A percentile compares a stretch with the other conserved stretches of the same genome.
Evolutionary conservation across 805 yeast species (phyloP).

Genomic region (Candida michaelii): DNA sequence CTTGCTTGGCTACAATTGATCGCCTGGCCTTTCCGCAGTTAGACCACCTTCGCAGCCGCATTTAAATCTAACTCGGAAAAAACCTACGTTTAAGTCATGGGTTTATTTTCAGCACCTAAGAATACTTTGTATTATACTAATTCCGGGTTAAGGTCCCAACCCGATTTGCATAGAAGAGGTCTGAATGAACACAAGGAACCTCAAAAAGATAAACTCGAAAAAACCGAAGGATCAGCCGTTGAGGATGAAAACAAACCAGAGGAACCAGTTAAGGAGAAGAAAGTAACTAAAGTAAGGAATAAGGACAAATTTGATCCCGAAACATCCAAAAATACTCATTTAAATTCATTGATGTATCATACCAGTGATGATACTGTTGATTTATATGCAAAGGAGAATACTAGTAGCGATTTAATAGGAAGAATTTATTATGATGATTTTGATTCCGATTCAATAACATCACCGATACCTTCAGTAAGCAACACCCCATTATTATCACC

Average conservation of each 20-base stretch:
- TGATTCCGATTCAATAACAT: constrained; percentile 29
- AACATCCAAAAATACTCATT: constrained; percentile 37
- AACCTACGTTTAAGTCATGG: constrained; percentile 8
- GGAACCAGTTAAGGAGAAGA: constrained; percentile 11
- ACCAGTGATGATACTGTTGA: constrained; percentile 39
- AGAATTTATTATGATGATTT: constrained; percentile 44
- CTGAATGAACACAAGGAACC: constrained; percentile 3
- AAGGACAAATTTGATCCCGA: constrained; percentile 20
- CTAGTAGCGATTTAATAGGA: constrained; percentile 40
- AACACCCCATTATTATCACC: constrained; percentile 19
- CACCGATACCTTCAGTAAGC: constrained; percentile 20
- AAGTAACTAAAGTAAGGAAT: constrained; percentile 12
- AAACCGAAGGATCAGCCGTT: constrained; percentile 6
- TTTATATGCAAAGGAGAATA: constrained; percentile 36
- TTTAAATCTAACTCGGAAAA: neutral
- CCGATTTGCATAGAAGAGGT: constrained; percentile 11
- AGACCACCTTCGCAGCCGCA: constrained; percentile 4
- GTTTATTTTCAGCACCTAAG: constrained; percentile 16
- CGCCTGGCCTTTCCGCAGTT: neutral
- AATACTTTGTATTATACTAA: constrained; percentile 10
- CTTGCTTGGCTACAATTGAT: neutral
- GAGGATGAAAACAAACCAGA: constrained; percentile 5
- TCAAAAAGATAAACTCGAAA: neutral
- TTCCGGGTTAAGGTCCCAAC: constrained; percentile 15
- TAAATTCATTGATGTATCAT: constrained; percentile 40